Percentiles rank a stretch among this genome's conserved stretches.
These are phyloP conservation scores for Aspergillus luchuensis DNA, from an alignment of 2,329 filamentous ascomycete species.

Conservation along the genomic window DNA sequence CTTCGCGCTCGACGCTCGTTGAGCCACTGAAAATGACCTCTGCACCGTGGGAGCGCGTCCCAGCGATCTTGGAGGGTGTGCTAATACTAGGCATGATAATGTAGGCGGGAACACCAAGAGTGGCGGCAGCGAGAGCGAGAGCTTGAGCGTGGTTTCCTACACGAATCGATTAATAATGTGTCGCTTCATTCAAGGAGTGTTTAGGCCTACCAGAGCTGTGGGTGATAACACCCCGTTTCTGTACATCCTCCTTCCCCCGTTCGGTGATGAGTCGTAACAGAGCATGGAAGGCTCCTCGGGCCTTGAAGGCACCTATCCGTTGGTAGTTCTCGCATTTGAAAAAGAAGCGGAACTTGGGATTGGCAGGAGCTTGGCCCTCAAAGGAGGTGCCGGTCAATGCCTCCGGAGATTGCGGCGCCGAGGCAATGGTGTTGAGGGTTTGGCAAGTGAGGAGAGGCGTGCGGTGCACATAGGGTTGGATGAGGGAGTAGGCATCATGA, in stretches of 20 bases:
- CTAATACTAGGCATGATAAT: conserved; percentile 92
- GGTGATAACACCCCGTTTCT: conserved; percentile 74
- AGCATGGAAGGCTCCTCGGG: conserved; percentile 86
- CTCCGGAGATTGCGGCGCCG: conserved; percentile 62
- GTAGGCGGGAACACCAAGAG: conserved; percentile 73
- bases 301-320: conserved; percentile 89
- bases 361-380: conserved; percentile 59
- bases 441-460: conserved; percentile 81
- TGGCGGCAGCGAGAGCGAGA: conserved; percentile 77
- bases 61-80: conserved; percentile 82
- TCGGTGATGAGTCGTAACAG: conserved; percentile 67
- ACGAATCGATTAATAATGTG: background rate
- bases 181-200: background rate
- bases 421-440: conserved; percentile 74
- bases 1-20: conserved; percentile 78
- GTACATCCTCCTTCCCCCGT: conserved; percentile 62
- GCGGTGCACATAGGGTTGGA: conserved; percentile 74
- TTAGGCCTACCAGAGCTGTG: conserved; percentile 74
- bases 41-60: conserved; percentile 76
- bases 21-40: conserved; percentile 78
- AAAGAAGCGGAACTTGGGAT: conserved; percentile 71
- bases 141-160: conserved; percentile 93
- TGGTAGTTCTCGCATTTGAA: conserved; percentile 98
- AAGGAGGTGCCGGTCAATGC: conserved; percentile 60
- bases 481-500: conserved; percentile 68